A percentile compares a stretch with the other conserved stretches of the same genome.
These are phyloP conservation scores for Salvia splendens DNA, from an alignment of 257 asterid species.

Conservation along the genomic window DNA sequence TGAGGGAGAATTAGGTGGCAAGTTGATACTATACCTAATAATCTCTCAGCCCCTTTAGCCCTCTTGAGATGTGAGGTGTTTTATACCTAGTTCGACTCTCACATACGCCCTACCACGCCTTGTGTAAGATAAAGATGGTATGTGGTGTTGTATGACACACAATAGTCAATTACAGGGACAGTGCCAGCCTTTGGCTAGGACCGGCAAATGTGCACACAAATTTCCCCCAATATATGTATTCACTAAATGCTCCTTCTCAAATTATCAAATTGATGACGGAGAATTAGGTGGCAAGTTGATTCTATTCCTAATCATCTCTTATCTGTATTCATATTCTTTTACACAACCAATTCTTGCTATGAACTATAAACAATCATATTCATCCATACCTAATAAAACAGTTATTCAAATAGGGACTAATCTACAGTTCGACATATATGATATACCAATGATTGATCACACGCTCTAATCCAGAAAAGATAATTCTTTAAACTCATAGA, in stretches of 20 bases:
- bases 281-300: constrained; percentile 21
- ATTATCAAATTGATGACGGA: background rate
- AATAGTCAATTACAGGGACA: no score
- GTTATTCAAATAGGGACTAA: constrained; percentile 26
- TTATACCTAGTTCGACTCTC: no score
- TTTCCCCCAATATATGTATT: no score
- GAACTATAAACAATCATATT: constrained; percentile 20
- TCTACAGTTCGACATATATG: constrained; percentile 11
- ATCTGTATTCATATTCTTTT: constrained; percentile 8
- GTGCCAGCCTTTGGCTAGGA: no score
- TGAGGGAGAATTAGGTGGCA: constrained; percentile 22
- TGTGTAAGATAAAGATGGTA: no score
- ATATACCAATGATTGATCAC: constrained; percentile 4
- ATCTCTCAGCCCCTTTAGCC: background rate
- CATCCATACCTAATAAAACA: constrained; percentile 5
- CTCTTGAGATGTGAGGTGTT: no score
- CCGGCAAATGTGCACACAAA: no score
- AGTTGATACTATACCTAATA: constrained; percentile 8
- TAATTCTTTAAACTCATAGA: background rate
- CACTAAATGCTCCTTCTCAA: no score
- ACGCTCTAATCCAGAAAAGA: no score
- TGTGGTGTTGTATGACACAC: no score
- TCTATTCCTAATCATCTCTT: background rate
- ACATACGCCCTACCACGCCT: no score
- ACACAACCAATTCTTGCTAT: constrained; percentile 17